Conservation (phyloP, 805 yeast genomes). For the Scheffersomyces stipitis region DNA sequence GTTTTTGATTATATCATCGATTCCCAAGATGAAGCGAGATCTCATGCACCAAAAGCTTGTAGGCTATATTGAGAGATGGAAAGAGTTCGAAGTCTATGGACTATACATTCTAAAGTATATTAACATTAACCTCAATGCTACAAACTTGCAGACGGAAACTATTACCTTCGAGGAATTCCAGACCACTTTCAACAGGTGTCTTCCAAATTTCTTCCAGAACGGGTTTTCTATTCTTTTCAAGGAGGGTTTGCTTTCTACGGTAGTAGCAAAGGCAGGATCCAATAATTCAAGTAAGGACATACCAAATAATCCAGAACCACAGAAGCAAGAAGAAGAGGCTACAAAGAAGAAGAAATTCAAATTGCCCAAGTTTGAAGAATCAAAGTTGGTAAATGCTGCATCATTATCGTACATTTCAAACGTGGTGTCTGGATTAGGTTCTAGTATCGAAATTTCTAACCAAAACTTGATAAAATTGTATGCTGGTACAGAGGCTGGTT, state of each 20-base stretch:
- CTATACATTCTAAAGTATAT: slow-evolving; percentile 49
- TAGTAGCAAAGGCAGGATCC: neutral
- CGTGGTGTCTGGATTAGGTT: slow-evolving; percentile 19
- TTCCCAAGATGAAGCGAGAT: slow-evolving; percentile 24
- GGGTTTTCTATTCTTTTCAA: slow-evolving; percentile 21
- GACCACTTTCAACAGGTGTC: slow-evolving; percentile 12
- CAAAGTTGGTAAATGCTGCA: slow-evolving; percentile 43
- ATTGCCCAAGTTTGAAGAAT: slow-evolving; percentile 15
- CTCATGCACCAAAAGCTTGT: slow-evolving; percentile 27
- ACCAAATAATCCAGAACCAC: neutral
- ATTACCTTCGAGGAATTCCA: slow-evolving; percentile 18
- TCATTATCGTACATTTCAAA: slow-evolving; percentile 40
- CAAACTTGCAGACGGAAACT: slow-evolving; percentile 13
- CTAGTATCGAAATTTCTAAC: slow-evolving; percentile 39
- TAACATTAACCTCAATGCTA: slow-evolving; percentile 31
- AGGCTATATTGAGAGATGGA: slow-evolving; percentile 35
- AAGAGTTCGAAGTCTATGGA: slow-evolving; percentile 44
- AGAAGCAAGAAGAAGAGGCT: neutral
- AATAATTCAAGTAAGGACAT: neutral
- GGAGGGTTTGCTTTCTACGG: slow-evolving; percentile 31
- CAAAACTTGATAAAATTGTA: slow-evolving; percentile 61
- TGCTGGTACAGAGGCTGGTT: slow-evolving; percentile 75
- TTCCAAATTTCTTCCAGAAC: slow-evolving; percentile 16
- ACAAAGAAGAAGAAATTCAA: neutral
- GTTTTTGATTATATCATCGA: slow-evolving; percentile 43